Conservation (phyloP, 371 early-diverging fungal species). For the Mucor saturninus region DNA sequence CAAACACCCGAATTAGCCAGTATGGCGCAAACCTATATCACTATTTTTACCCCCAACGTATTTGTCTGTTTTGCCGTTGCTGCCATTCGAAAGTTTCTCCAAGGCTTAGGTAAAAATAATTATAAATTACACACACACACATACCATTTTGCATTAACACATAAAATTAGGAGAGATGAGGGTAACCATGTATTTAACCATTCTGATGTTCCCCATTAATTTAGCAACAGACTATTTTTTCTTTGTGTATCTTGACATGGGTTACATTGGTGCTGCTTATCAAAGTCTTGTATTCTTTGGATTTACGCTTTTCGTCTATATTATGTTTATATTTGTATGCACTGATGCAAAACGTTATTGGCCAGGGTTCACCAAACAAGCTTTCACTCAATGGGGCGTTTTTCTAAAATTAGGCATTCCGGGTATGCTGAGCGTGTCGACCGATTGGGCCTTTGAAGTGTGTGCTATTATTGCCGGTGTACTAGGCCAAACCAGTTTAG, state of each 20-base stretch:
- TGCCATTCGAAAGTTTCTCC: slow-evolving; percentile 43
- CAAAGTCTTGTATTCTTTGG: slow-evolving; percentile 14
- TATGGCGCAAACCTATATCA: slow-evolving; percentile 38
- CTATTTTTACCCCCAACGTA: slow-evolving; percentile 31
- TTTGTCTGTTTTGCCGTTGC: slow-evolving; percentile 35
- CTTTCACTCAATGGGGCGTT: slow-evolving; percentile 37
- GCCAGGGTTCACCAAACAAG: slow-evolving; percentile 42
- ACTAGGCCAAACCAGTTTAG: slow-evolving; percentile 46
- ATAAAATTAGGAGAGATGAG: slow-evolving; percentile 35
- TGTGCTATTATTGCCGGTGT: slow-evolving; percentile 52
- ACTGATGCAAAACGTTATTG: slow-evolving; percentile 34
- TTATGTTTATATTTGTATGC: slow-evolving; percentile 18
- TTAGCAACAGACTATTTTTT: slow-evolving; percentile 36
- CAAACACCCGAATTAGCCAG: slow-evolving; percentile 40
- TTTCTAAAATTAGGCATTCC: slow-evolving; percentile 52
- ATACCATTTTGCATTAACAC: neutral
- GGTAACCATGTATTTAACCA: slow-evolving; percentile 40
- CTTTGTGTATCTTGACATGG: slow-evolving; percentile 33
- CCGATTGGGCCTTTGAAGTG: slow-evolving; percentile 57
- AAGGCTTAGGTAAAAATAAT: slow-evolving; percentile 44
- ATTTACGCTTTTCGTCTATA: slow-evolving; percentile 6
- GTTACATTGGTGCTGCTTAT: slow-evolving; percentile 40
- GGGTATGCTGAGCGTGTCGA: slow-evolving; percentile 52
- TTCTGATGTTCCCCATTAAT: slow-evolving; percentile 41
- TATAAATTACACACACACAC: too few relatives aligned